These are phyloP conservation scores for Aspergillus homomorphus DNA, from an alignment of 495 filamentous ascomycete species.

Conservation along the genomic window DNA sequence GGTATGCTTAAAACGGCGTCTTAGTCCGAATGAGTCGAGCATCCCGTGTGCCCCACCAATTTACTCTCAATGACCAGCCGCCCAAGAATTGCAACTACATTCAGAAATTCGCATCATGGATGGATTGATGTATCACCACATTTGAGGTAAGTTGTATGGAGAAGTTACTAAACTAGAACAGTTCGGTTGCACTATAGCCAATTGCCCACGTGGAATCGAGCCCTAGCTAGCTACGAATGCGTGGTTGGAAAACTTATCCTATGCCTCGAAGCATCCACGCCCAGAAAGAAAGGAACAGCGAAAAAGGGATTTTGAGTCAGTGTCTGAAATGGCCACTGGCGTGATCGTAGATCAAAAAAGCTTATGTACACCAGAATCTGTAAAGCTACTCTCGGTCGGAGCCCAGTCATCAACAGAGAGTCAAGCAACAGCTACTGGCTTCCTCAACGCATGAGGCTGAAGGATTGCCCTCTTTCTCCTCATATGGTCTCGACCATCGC, in stretches of 20 bases:
- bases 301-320: conserved; percentile 14
- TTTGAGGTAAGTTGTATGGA: background rate
- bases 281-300: conserved; percentile 4
- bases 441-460: conserved; percentile 13
- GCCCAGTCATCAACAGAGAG: conserved; percentile 13
- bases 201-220: background rate
- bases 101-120: too few species aligned
- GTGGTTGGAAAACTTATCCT: background rate
- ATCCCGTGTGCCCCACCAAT: conserved; percentile 11
- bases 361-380: conserved; percentile 45
- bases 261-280: background rate
- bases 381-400: conserved; percentile 12
- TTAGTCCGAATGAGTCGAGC: background rate
- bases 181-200: too few species aligned
- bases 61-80: background rate
- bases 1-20: background rate
- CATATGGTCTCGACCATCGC: conserved; percentile 15
- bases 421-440: conserved; percentile 11
- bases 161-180: background rate
- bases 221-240: background rate
- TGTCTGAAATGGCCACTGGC: conserved; percentile 33
- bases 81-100: too few species aligned
- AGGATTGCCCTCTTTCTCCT: conserved; percentile 16
- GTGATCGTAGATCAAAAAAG: conserved; percentile 34
- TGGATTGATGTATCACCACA: too few species aligned